Evolutionary conservation across 768 basidiomycete species (phyloP).

Genomic region (Leucocoprinus leucothites): DNA sequence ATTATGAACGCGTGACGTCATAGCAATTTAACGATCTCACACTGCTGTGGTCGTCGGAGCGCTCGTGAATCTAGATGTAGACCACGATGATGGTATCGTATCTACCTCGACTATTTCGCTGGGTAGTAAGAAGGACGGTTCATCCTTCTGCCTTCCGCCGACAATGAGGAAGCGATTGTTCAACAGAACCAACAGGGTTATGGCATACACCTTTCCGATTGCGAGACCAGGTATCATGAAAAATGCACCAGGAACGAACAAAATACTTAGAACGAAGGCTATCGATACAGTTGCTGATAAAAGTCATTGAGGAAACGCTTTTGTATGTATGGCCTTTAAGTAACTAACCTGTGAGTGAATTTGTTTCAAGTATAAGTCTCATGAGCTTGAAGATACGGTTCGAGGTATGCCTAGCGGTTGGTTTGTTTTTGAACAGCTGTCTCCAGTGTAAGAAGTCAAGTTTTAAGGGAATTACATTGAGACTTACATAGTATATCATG

Average conservation of each 20-base stretch:
- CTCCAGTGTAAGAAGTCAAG: not conserved
- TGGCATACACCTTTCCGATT: slow-evolving; percentile 12
- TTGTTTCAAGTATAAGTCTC: slow-evolving; percentile 9
- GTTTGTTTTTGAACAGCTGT: slow-evolving; percentile 4
- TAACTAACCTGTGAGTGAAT: slow-evolving; percentile 8
- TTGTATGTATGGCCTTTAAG: not conserved
- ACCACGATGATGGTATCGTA: not conserved
- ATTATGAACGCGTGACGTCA: slow-evolving; percentile 7
- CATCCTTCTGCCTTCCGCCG: not conserved
- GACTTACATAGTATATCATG: slow-evolving; percentile 4
- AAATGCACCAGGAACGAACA: slow-evolving; percentile 1
- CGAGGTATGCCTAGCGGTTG: not conserved
- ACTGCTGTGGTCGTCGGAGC: not conserved
- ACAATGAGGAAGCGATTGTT: slow-evolving; percentile 11
- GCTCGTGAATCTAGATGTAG: not conserved
- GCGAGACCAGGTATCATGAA: slow-evolving; percentile 12
- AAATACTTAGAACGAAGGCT: not conserved
- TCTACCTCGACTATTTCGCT: not conserved
- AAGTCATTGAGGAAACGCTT: not conserved
- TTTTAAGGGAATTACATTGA: not conserved
- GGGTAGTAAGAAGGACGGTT: not conserved
- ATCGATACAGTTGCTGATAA: slow-evolving; percentile 2
- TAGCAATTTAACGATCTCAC: not conserved
- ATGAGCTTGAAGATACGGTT: slow-evolving; percentile 6
- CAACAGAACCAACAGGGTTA: slow-evolving; percentile 8